Evolutionary conservation across 371 early-diverging fungal species (phyloP).

Genomic region (Haplosporangium sp.): DNA sequence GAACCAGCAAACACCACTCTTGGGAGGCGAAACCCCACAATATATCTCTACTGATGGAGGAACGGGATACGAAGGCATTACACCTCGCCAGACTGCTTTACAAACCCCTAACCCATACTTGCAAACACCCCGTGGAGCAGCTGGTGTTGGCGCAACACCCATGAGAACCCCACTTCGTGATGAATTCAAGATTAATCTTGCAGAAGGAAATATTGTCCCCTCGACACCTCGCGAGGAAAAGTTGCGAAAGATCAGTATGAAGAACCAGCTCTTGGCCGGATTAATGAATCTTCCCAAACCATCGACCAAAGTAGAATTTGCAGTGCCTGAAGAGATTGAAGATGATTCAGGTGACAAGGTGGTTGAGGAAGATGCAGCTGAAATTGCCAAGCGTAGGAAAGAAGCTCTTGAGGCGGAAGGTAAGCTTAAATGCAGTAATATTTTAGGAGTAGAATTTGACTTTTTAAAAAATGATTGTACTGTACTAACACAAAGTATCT

Average conservation of each 20-base stretch:
- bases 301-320: slow-evolving; percentile 94
- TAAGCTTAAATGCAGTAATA: slow-evolving; percentile 1
- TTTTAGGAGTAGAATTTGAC: not conserved
- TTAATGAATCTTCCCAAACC: slow-evolving; percentile 87
- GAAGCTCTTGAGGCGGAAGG: slow-evolving; percentile 60
- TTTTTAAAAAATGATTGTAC: too few relatives aligned
- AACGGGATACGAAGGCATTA: slow-evolving; percentile 77
- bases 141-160: slow-evolving; percentile 57
- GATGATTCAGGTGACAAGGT: slow-evolving; percentile 52
- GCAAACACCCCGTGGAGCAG: slow-evolving; percentile 52
- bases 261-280: slow-evolving; percentile 64
- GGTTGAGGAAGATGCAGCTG: slow-evolving; percentile 73
- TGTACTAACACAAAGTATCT: slow-evolving; percentile 1
- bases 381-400: slow-evolving; percentile 70
- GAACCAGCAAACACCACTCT: slow-evolving; percentile 87
- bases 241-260: slow-evolving; percentile 64
- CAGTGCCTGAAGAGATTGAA: slow-evolving; percentile 79
- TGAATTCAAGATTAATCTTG: slow-evolving; percentile 63
- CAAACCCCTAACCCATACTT: slow-evolving; percentile 92
- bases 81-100: slow-evolving; percentile 67
- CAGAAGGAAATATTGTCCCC: slow-evolving; percentile 33
- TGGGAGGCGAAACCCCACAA: slow-evolving; percentile 79
- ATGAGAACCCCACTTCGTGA: slow-evolving; percentile 68
- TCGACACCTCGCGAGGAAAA: slow-evolving; percentile 68
- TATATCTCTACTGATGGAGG: slow-evolving; percentile 55